Evolutionary conservation across 352 stramenopile species (phyloP).

Genomic region (Pythium periplocum): DNA sequence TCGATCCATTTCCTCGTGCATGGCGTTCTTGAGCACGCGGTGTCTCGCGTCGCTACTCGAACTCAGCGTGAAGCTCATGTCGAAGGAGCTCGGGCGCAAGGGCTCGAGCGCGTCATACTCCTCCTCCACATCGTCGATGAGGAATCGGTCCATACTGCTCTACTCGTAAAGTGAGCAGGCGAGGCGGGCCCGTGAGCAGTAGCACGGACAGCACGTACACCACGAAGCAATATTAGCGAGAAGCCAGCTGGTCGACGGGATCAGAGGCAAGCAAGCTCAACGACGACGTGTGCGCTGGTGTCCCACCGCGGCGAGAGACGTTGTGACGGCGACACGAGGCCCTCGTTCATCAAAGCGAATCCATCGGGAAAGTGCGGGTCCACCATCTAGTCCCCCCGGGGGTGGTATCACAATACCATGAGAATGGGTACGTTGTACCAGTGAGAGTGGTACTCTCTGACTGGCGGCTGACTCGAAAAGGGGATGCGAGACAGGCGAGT

Average conservation of each 20-base stretch:
- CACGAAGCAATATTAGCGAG: too few species aligned
- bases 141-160: slow-evolving; percentile 71
- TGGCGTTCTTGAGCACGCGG: slow-evolving; percentile 16
- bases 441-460: background rate
- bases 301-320: too few species aligned
- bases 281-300: too few species aligned
- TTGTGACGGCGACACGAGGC: too few species aligned
- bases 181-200: too few species aligned
- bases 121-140: slow-evolving; percentile 71
- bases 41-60: slow-evolving; percentile 22
- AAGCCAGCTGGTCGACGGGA: too few species aligned
- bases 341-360: too few species aligned
- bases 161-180: background rate
- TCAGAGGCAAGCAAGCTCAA: too few species aligned
- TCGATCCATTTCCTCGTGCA: slow-evolving; percentile 3
- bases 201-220: background rate
- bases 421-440: slow-evolving; percentile 1
- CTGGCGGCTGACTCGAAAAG: too few species aligned
- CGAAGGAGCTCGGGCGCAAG: slow-evolving; percentile 83
- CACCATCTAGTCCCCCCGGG: too few species aligned
- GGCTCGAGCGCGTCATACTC: slow-evolving; percentile 80
- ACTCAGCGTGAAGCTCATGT: slow-evolving; percentile 82
- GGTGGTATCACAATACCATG: background rate
- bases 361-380: too few species aligned
- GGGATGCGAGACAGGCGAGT: too few species aligned